Evolutionary conservation across 2,329 filamentous ascomycete genomes (phyloP), one percentile per base, ranked within the genome.

Genomic region (Pyricularia grisea): DNA sequence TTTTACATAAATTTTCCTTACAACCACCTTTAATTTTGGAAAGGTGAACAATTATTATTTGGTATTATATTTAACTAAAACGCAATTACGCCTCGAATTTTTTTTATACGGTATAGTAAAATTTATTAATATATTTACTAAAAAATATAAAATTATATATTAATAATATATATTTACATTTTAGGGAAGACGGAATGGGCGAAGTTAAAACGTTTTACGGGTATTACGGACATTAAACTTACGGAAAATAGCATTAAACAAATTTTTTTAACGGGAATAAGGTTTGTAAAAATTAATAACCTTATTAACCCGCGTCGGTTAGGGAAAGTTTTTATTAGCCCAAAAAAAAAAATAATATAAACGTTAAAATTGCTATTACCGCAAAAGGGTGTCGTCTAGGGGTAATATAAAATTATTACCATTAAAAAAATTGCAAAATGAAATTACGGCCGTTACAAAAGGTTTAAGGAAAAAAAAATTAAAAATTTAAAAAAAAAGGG

Each of bases 361-460:
- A 87, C 85, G 1, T 83, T 83, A 67, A 76, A 84, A 65, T 74
- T 85, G 64, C 76, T 83, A 0, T 9, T 33, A 9, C 31, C 31
- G 31, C 36, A 42, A 42, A 6, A 42, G 36, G 25, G 25, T n/a
- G 25, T 33, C 30, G 31, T 28, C 65, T 70, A 72, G 7, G 71
- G 71, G 0, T 67, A 71, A 65, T 12, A 30, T 36, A 78, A 80
- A 60, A 78, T 87, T 28, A 77, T 82, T 69, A 75, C 84, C 42
- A 87, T 83, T 1, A 82, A 85, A 69, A 76, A 78, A 2, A 78
- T 89, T 63, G 78, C 82, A 1, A 87, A 89, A 75, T 90, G 87
- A 87, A 83, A 86, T 70, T 90, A 89, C 76, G 87, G 87, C 65
- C 78, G 83, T 70, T 90, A 89, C 74, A 87, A 90, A 75, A 87